Percentiles rank a stretch among this genome's conserved stretches.
phyloP scores from a whole-genome alignment of 352 stramenopile species.

The Blastocystis sp. region DNA sequence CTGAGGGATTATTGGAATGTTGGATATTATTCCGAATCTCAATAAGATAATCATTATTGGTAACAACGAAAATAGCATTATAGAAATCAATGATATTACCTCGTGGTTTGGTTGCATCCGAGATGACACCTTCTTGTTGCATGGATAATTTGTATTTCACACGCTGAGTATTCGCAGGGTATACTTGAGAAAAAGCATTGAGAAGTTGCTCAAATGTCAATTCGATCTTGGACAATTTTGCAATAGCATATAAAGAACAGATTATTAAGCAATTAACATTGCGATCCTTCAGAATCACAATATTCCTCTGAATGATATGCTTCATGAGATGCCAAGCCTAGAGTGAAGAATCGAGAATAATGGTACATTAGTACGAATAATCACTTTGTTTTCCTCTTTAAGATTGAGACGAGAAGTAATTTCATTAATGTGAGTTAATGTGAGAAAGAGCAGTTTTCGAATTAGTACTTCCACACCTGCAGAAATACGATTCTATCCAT shows the following conservation, averaged over 20 bases:
- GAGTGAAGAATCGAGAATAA: background rate
- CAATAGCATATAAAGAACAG: constrained; percentile 23
- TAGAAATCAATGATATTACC: constrained; percentile 58
- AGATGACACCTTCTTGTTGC: background rate
- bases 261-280: constrained; percentile 12
- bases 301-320: background rate
- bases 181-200: background rate
- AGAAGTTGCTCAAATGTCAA: constrained; percentile 10
- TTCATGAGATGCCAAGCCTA: constrained; percentile 30
- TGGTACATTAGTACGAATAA: background rate
- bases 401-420: background rate
- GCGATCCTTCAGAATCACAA: background rate
- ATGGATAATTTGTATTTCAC: constrained; percentile 1
- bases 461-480: constrained; percentile 8
- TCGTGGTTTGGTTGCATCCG: background rate
- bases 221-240: constrained; percentile 23
- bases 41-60: constrained; percentile 43
- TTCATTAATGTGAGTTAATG: background rate
- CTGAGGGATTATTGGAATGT: background rate
- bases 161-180: background rate
- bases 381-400: background rate
- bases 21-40: constrained; percentile 20
- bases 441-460: constrained; percentile 7
- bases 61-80: constrained; percentile 16
- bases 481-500: background rate